Percentiles rank a stretch among this genome's conserved stretches.
Conservation (phyloP, 495 filamentous ascomycete species). For the Entonaema liquescens region DNA sequence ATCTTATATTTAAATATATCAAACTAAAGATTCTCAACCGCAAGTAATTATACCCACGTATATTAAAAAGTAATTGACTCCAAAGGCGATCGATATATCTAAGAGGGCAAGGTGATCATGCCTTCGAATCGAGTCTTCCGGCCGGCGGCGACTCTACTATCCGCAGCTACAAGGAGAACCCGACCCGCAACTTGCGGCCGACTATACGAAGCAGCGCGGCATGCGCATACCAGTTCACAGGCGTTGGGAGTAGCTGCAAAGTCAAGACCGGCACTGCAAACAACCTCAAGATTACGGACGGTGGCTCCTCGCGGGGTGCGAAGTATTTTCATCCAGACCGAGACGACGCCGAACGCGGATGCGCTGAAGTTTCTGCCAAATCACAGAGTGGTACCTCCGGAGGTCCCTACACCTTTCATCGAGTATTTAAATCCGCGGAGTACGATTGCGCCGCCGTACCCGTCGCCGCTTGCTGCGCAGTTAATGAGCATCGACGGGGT, state of each 20-base stretch:
- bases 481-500: slow-evolving; percentile 92
- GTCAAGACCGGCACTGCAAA: slow-evolving; percentile 27
- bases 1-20: not conserved
- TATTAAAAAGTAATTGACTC: not conserved
- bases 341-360: slow-evolving; percentile 89
- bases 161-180: slow-evolving; percentile 27
- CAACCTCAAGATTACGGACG: slow-evolving; percentile 22
- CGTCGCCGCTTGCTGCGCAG: slow-evolving; percentile 90
- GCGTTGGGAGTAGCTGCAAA: slow-evolving; percentile 41
- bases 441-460: slow-evolving; percentile 86
- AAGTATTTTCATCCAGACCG: slow-evolving; percentile 97
- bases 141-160: slow-evolving; percentile 40
- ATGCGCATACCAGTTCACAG: slow-evolving; percentile 39
- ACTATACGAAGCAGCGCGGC: slow-evolving; percentile 34
- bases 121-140: slow-evolving; percentile 38
- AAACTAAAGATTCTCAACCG: not conserved
- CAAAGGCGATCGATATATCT: not conserved
- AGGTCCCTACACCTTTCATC: slow-evolving; percentile 76
- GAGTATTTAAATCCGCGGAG: slow-evolving; percentile 91
- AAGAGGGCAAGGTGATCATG: slow-evolving; percentile 23
- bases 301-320: slow-evolving; percentile 60
- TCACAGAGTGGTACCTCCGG: slow-evolving; percentile 77
- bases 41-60: not conserved
- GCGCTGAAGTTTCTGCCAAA: slow-evolving; percentile 96
- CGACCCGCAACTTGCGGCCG: slow-evolving; percentile 34